Evolutionary conservation across 352 stramenopile species (phyloP).

Genomic region (Phytophthora podocarpi): DNA sequence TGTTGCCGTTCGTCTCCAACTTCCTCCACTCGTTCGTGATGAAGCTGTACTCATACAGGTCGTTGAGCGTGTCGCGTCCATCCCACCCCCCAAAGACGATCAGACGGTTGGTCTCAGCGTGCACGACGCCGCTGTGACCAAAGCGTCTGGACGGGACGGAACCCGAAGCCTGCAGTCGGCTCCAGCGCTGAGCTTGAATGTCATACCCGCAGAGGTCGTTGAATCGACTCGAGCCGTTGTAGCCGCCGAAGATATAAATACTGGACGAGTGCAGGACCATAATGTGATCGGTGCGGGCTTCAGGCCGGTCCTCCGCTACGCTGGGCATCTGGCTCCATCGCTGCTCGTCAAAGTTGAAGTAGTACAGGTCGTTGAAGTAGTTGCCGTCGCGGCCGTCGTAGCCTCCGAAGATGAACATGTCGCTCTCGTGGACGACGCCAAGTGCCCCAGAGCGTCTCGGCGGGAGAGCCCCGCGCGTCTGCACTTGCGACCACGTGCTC

Average conservation of each 20-base stretch:
- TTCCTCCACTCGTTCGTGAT: constrained; percentile 71
- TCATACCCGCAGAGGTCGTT: constrained; percentile 86
- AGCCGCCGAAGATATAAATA: constrained; percentile 91
- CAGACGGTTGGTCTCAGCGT: constrained; percentile 65
- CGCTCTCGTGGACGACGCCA: constrained; percentile 78
- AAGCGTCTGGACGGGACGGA: constrained; percentile 72
- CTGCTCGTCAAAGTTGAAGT: constrained; percentile 84
- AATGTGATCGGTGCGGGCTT: constrained; percentile 87
- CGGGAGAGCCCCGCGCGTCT: constrained; percentile 65
- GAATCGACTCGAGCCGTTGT: constrained; percentile 82
- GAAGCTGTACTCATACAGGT: constrained; percentile 83
- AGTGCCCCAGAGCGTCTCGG: constrained; percentile 77
- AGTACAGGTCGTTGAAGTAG: constrained; percentile 91
- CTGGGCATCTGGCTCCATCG: constrained; percentile 84
- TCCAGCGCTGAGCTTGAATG: constrained; percentile 62
- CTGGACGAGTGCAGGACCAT: constrained; percentile 81
- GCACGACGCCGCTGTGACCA: constrained; percentile 83
- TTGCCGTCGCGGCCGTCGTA: constrained; percentile 90
- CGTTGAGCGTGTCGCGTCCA: constrained; percentile 85
- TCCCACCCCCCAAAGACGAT: constrained; percentile 91
- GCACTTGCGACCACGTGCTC: constrained; percentile 76
- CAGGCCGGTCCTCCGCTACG: constrained; percentile 56
- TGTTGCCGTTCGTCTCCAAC: constrained; percentile 56
- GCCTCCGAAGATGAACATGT: constrained; percentile 91
- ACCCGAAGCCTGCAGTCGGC: constrained; percentile 49